Evolutionary conservation across 108 stramenopile species (phyloP), one percentile per base, ranked within the genome.

Genomic region (Nannochloropsis salina): DNA sequence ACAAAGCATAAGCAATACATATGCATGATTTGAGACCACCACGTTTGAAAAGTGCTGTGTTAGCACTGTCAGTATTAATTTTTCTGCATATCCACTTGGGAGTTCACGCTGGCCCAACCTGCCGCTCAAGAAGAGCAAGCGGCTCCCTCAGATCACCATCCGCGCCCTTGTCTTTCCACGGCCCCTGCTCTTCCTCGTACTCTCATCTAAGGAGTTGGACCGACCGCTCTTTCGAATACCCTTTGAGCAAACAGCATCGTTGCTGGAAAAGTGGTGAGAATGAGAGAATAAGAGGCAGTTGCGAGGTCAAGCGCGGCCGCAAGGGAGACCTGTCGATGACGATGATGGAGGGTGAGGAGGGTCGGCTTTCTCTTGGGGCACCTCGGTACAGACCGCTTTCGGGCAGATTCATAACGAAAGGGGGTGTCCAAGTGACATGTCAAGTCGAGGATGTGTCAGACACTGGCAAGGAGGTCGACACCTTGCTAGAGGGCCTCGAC

Each of bases 401-500:
- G 12, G 82, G 89, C 42, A 86, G 84, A 43, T 91, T 85, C 84
- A 84, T 44, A 31, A 97, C 95, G 43, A 91, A 92, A 80, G 96
- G 96, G 22, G 95, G 95, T 41, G 89, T 97, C 21, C 93, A 94
- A 47, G 94, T 97, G 31, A 94, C 94, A 43, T 93, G 95, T 61
- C 87, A 93, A 82, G 95, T 97, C 41, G 81, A 86, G 12, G 90
- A 90, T 3, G 90, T 93, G 85, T 44, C 83, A 21, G 91, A 93
- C 80, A 90, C 88, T 3, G 86, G 42, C 41, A 92, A 89, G 82
- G 89, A 86, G 74, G 95, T 98, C 87, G 96, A 96, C 82, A 91
- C 92, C 15, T 90, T 98, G 87, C 89, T 97, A 82, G 91, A 95
- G 80, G 92, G 92, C 74, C 89, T 98, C 82, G 96, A 98, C 93